phyloP scores from a whole-genome alignment of 331 rosid genomes.

The Malus hybrid region DNA sequence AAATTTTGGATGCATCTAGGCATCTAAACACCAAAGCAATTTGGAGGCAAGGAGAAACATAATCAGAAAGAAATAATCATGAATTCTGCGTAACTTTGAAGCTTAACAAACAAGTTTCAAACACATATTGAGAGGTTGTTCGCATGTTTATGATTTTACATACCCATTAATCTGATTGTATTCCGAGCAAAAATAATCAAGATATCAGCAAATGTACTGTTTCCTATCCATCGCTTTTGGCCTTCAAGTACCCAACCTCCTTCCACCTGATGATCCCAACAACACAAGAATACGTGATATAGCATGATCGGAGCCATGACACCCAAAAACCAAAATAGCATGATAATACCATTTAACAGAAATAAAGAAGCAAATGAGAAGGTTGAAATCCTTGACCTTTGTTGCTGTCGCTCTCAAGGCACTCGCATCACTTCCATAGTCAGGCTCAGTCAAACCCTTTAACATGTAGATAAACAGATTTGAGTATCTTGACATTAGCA shows the following conservation, averaged over 20 bases:
- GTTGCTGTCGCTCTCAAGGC: conserved; percentile 60
- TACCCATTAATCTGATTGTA: conserved; percentile 78
- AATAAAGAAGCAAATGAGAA: conserved; percentile 9
- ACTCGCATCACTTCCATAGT: conserved; percentile 85
- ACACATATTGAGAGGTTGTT: background rate
- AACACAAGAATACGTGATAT: conserved; percentile 4
- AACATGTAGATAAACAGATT: conserved; percentile 1
- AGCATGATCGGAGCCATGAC: conserved; percentile 1
- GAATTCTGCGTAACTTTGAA: background rate
- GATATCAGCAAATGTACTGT: conserved; percentile 83
- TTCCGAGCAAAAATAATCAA: conserved; percentile 72
- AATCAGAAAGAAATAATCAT: background rate
- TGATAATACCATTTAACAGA: background rate
- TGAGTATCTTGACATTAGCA: conserved; percentile 11
- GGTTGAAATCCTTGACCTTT: conserved; percentile 32
- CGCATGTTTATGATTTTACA: background rate
- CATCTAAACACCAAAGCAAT: background rate
- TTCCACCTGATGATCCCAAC: conserved; percentile 57
- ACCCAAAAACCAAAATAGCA: background rate
- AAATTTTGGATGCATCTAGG: background rate
- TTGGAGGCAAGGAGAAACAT: background rate
- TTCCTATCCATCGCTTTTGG: conserved; percentile 89
- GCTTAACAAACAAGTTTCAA: background rate
- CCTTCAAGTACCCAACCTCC: conserved; percentile 92
- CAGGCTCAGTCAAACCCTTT: conserved; percentile 87